phyloP scores from a whole-genome alignment of 169 alveolate genomes.

The Miamiensis avidus region DNA sequence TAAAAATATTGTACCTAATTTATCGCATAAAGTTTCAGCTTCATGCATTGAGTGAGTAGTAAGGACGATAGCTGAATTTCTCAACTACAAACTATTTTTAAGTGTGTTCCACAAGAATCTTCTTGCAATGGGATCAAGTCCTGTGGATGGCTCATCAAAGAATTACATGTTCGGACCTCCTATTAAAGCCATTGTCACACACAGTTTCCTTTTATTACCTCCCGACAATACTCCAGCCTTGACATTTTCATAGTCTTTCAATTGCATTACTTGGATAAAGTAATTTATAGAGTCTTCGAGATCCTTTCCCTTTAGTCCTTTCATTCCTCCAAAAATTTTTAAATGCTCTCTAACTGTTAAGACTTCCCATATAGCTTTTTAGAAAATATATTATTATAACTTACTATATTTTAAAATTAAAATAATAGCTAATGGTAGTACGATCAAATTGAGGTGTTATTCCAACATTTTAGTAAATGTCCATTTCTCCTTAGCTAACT shows the following conservation, averaged over 20 bases:
- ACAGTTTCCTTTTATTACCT: slow-evolving; percentile 79
- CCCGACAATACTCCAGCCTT: slow-evolving; percentile 65
- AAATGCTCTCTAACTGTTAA: slow-evolving; percentile 70
- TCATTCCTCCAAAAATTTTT: slow-evolving; percentile 68
- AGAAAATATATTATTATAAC: not conserved
- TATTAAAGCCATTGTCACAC: slow-evolving; percentile 68
- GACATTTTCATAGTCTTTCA: slow-evolving; percentile 50
- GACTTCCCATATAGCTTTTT: slow-evolving; percentile 52
- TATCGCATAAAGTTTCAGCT: slow-evolving; percentile 76
- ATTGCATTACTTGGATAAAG: slow-evolving; percentile 29
- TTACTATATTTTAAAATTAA: too few species aligned
- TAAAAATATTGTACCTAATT: slow-evolving; percentile 55
- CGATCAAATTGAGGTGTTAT: slow-evolving; percentile 72
- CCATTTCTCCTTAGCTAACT: slow-evolving; percentile 24
- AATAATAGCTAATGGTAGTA: not conserved
- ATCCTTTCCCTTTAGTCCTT: slow-evolving; percentile 41
- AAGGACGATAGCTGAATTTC: slow-evolving; percentile 52
- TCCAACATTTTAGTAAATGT: slow-evolving; percentile 52
- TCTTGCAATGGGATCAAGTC: slow-evolving; percentile 83
- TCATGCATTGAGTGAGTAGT: slow-evolving; percentile 86
- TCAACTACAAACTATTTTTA: slow-evolving; percentile 43
- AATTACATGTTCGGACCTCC: slow-evolving; percentile 65
- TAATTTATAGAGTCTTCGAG: slow-evolving; percentile 33
- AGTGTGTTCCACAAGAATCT: slow-evolving; percentile 70
- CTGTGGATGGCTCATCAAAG: slow-evolving; percentile 82